Base-by-base conservation (phyloP, 805 yeast species). In the Clavispora santaluciae region DNA sequence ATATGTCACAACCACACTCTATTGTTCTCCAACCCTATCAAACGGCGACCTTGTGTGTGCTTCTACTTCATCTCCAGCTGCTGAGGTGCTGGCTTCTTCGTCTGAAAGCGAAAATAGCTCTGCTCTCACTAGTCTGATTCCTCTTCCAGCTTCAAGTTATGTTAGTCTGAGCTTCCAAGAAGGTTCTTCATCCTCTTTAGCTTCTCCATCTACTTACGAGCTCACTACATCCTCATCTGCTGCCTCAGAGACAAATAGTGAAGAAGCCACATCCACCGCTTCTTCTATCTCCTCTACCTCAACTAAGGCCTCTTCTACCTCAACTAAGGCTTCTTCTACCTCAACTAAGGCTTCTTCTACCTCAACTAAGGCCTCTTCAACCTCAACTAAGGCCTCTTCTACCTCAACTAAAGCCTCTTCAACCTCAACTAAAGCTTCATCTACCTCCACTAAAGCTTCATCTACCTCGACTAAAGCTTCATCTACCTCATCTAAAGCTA, bases 391-490 rank as follows among this genome's bases (percentile, higher is more conserved):
- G 18, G 25, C 41, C 2, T 17, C 39, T 8, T 15, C 22, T 9
- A 22, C 49, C 6, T 17, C 45, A 3, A 16, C 41, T 9, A 21
- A 38, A 7, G 7, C 47, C 10, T 3, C 49, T 22, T 29, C 56
- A 3, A 55, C 39, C 22, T n/a, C n/a, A n/a, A n/a, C n/a, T n/a
- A n/a, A n/a, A n/a, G 51, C 57, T 10, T 29, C 55, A 8, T 34
- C 51, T 7, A 57, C 59, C 26, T 36, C 59, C 13, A 16, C 59
- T 16, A 42, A 60, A 0, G 22, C 55, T 10, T 8, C 23, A 6
- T 13, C 37, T 12, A 6, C 37, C 22, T 12, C 39, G 6, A 22
- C 36, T n/a, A 9, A 26, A 13, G n/a, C 33, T 10, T 13, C 26
- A 9, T 16, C 26, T 18, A 26, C 38, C 22, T 25, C 34, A 4